Conservation (phyloP, 148 eudicot genomes). For the Vaccinium corymbosum region DNA sequence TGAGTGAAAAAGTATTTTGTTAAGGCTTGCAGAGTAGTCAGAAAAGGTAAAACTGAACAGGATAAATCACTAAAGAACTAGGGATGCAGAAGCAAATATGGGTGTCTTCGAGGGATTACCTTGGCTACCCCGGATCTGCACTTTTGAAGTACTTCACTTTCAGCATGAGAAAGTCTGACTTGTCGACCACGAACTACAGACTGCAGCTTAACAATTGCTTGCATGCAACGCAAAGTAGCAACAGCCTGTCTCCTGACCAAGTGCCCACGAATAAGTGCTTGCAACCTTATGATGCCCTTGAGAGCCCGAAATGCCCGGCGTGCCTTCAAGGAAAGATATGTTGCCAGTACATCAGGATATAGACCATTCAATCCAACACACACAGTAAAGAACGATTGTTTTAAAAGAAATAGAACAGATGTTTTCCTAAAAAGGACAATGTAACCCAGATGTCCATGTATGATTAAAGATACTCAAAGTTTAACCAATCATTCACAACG, state of each 20-base stretch:
- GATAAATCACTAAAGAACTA: not conserved
- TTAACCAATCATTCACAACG: not conserved
- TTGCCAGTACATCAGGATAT: not conserved
- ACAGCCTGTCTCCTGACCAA: constrained; percentile 73
- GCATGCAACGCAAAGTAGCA: constrained; percentile 59
- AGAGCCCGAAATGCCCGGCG: constrained; percentile 55
- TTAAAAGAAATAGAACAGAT: not conserved
- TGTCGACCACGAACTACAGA: constrained; percentile 48
- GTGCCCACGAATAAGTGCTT: constrained; percentile 72
- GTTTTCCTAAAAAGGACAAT: not conserved
- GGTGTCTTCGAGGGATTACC: constrained; percentile 24
- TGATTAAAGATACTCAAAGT: not conserved
- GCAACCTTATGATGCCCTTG: constrained; percentile 66
- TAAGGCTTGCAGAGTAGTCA: not conserved
- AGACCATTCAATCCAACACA: not conserved
- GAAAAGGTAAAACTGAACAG: not conserved
- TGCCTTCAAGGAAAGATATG: constrained; percentile 36
- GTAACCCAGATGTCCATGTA: not conserved
- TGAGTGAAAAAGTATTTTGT: not conserved
- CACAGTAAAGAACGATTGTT: too few species aligned
- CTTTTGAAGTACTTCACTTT: constrained; percentile 25
- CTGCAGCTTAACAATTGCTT: constrained; percentile 49
- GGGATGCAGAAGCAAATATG: not conserved
- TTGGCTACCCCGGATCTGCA: constrained; percentile 18
- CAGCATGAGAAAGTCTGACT: constrained; percentile 42